These are phyloP conservation scores for Chenopodium album DNA, from an alignment of 148 eudicot genomes.

Conservation along the genomic window DNA sequence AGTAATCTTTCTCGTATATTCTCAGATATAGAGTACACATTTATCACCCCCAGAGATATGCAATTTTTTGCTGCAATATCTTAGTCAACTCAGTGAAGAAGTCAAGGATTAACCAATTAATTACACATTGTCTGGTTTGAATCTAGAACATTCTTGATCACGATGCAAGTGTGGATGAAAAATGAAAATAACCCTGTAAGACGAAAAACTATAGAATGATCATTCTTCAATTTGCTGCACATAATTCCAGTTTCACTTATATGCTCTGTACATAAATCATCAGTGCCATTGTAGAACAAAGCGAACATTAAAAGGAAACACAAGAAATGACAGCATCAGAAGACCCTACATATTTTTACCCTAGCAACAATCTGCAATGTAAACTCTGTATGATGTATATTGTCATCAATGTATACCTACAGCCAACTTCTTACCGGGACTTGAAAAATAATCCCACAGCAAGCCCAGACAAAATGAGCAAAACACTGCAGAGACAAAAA, in stretches of 20 bases:
- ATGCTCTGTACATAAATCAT: constrained; percentile 20
- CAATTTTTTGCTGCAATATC: no score
- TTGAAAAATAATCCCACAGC: constrained; percentile 9
- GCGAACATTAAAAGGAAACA: constrained; percentile 8
- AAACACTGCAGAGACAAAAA: constrained; percentile 4
- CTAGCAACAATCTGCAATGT: constrained; percentile 9
- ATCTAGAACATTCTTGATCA: no score
- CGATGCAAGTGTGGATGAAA: no score
- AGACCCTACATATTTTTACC: constrained; percentile 7
- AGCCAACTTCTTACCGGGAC: constrained; percentile 10
- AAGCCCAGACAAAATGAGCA: constrained; percentile 14
- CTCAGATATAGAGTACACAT: no score
- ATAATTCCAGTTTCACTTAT: background rate
- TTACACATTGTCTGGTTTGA: no score
- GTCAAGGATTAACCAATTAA: no score
- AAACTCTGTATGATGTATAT: constrained; percentile 24
- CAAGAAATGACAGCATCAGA: background rate
- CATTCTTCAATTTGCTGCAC: constrained; percentile 15
- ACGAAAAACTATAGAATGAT: background rate
- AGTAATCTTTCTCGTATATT: no score
- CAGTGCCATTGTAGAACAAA: background rate
- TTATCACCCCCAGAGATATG: no score
- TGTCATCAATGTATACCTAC: constrained; percentile 17
- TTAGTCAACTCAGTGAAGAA: no score
- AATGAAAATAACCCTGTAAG: background rate